Evolutionary conservation across 495 filamentous ascomycete genomes (phyloP).

Genomic region (Polyplosphaeria fusca): DNA sequence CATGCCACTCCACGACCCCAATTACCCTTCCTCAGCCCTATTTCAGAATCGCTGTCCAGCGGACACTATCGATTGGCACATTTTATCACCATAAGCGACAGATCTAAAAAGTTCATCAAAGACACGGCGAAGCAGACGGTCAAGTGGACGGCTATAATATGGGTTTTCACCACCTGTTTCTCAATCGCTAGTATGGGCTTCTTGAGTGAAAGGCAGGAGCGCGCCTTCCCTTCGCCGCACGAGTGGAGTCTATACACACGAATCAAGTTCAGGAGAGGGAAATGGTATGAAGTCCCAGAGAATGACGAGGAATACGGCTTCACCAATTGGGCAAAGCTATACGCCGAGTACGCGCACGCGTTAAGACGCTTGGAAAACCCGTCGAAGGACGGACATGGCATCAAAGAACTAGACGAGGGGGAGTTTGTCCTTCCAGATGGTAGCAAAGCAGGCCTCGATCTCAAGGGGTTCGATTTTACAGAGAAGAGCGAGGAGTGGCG

Average conservation of each 20-base stretch:
- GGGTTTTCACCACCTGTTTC: conserved; percentile 52
- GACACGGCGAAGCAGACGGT: conserved; percentile 58
- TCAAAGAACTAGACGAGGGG: conserved; percentile 55
- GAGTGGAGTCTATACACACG: conserved; percentile 62
- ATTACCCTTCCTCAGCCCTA: conserved; percentile 69
- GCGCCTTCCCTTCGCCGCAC: conserved; percentile 64
- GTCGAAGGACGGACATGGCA: conserved; percentile 61
- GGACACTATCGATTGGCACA: conserved; percentile 55
- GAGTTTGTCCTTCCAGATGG: conserved; percentile 54
- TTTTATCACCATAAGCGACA: conserved; percentile 62
- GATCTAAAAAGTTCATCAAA: conserved; percentile 64
- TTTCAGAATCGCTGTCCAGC: conserved; percentile 45
- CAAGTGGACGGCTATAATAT: conserved; percentile 59
- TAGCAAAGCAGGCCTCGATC: conserved; percentile 62
- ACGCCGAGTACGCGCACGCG: conserved; percentile 51
- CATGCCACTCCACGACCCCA: conserved; percentile 61
- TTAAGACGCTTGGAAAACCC: conserved; percentile 52
- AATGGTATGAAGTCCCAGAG: conserved; percentile 50
- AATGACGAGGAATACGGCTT: conserved; percentile 43
- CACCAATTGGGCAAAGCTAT: conserved; percentile 64
- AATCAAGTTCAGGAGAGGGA: conserved; percentile 30
- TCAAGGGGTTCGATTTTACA: conserved; percentile 65
- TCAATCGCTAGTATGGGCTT: conserved; percentile 55
- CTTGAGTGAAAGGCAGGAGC: conserved; percentile 67
- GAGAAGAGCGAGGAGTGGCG: conserved; percentile 76